phyloP scores from a whole-genome alignment of 176 grass and related monocot species.

The Aegilops umbellulata region DNA sequence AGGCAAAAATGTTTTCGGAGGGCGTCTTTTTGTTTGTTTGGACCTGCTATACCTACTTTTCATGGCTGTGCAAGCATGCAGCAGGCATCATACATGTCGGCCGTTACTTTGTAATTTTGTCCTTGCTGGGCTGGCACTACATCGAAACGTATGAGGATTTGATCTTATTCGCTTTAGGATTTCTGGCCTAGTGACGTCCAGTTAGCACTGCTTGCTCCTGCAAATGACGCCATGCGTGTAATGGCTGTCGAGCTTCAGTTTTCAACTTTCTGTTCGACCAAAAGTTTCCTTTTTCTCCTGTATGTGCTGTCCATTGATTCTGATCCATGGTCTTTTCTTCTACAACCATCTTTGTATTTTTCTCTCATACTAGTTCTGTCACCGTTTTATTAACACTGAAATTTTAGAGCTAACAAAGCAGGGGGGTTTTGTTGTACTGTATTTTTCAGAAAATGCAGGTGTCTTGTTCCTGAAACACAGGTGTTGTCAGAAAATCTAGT shows the following conservation, averaged over 20 bases:
- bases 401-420: too few relatives aligned
- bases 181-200: not conserved
- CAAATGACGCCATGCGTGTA: slow-evolving; percentile 12
- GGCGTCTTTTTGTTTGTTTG: not conserved
- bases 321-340: not conserved
- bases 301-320: not conserved
- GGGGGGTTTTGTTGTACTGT: too few relatives aligned
- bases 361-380: too few relatives aligned
- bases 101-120: slow-evolving; percentile 32
- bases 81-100: not conserved
- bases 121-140: not conserved
- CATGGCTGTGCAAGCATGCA: not conserved
- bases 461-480: too few relatives aligned
- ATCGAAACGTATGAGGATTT: slow-evolving; percentile 22
- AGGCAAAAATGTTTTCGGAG: too few relatives aligned
- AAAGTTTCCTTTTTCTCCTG: not conserved
- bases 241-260: slow-evolving; percentile 36
- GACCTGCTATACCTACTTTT: not conserved
- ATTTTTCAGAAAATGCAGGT: too few relatives aligned
- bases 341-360: not conserved
- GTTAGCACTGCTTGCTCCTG: not conserved
- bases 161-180: slow-evolving; percentile 13
- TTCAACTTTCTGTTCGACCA: slow-evolving; percentile 31
- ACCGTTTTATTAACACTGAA: too few relatives aligned
- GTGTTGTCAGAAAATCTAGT: too few relatives aligned